Conservation (phyloP, 2,329 filamentous ascomycete species). For the Drechslerella stenobrocha region DNA sequence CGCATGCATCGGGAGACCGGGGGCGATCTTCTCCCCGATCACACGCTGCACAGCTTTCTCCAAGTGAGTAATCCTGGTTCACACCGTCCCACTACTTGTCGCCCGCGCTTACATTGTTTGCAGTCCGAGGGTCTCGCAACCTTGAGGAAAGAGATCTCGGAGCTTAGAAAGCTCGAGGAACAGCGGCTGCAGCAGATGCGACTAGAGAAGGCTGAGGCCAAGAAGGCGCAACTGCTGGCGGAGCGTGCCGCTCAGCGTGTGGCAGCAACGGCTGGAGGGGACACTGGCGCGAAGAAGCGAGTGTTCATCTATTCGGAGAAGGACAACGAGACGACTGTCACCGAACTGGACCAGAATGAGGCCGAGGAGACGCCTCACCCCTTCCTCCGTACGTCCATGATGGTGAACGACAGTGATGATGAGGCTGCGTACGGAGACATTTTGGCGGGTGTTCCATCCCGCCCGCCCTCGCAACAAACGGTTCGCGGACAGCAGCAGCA, state of each 20-base stretch:
- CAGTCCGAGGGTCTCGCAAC: slow-evolving; percentile 36
- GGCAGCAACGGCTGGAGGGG: slow-evolving; percentile 10
- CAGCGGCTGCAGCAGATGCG: slow-evolving; percentile 15
- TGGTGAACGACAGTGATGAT: slow-evolving; percentile 35
- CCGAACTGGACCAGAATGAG: slow-evolving; percentile 30
- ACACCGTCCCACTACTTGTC: not conserved
- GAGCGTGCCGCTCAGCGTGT: slow-evolving; percentile 24
- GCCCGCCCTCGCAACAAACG: slow-evolving; percentile 24
- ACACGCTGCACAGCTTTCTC: slow-evolving; percentile 38
- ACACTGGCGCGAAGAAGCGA: slow-evolving; percentile 25
- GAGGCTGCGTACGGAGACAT: slow-evolving; percentile 22
- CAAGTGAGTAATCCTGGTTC: slow-evolving; percentile 11
- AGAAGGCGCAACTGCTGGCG: slow-evolving; percentile 20
- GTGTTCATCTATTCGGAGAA: slow-evolving; percentile 42
- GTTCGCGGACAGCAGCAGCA: not conserved
- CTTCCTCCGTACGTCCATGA: slow-evolving; percentile 33
- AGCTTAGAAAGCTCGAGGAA: slow-evolving; percentile 23
- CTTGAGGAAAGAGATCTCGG: slow-evolving; percentile 25
- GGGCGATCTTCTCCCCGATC: slow-evolving; percentile 30
- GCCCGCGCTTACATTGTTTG: slow-evolving; percentile 18
- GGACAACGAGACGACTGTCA: slow-evolving; percentile 31
- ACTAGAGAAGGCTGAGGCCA: slow-evolving; percentile 15
- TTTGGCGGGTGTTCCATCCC: slow-evolving; percentile 10
- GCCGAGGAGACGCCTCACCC: slow-evolving; percentile 19
- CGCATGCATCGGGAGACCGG: slow-evolving; percentile 29